phyloP scores from a whole-genome alignment of 257 asterid species.

The Hygrophila difformis region DNA sequence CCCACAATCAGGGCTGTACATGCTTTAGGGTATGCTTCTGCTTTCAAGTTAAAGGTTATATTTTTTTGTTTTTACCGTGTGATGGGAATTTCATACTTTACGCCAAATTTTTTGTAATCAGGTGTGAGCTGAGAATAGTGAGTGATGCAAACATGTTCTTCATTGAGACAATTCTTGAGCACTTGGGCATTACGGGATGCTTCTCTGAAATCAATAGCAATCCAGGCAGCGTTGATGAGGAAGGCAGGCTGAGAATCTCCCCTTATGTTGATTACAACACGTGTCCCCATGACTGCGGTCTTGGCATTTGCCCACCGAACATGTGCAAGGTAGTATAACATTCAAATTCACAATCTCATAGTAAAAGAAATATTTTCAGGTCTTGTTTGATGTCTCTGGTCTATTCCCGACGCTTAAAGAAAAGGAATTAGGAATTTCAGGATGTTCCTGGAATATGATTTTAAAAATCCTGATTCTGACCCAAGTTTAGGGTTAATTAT shows the following conservation, averaged over 20 bases:
- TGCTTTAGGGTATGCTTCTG: conserved; percentile 42
- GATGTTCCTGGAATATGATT: neutral
- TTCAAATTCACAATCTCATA: too few relatives aligned
- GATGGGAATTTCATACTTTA: too few relatives aligned
- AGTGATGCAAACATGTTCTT: conserved; percentile 82
- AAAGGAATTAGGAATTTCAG: too few relatives aligned
- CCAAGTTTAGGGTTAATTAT: too few relatives aligned
- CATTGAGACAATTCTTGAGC: conserved; percentile 64
- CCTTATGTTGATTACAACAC: conserved; percentile 57
- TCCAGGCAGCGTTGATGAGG: conserved; percentile 49
- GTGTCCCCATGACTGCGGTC: conserved; percentile 54
- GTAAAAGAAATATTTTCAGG: too few relatives aligned
- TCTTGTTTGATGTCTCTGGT: too few relatives aligned
- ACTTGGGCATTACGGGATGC: conserved; percentile 47
- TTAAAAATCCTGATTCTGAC: neutral
- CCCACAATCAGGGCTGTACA: conserved; percentile 47
- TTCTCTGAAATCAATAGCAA: conserved; percentile 71
- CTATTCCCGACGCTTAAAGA: too few relatives aligned
- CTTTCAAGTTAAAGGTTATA: neutral
- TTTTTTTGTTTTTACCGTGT: neutral
- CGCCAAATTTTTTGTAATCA: neutral
- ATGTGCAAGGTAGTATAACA: conserved; percentile 75
- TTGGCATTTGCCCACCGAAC: conserved; percentile 65
- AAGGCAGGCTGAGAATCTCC: conserved; percentile 58
- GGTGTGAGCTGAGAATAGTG: conserved; percentile 82